Base-by-base conservation (phyloP, 2,329 filamentous ascomycete genomes). In the Arthroderma sp. region DNA sequence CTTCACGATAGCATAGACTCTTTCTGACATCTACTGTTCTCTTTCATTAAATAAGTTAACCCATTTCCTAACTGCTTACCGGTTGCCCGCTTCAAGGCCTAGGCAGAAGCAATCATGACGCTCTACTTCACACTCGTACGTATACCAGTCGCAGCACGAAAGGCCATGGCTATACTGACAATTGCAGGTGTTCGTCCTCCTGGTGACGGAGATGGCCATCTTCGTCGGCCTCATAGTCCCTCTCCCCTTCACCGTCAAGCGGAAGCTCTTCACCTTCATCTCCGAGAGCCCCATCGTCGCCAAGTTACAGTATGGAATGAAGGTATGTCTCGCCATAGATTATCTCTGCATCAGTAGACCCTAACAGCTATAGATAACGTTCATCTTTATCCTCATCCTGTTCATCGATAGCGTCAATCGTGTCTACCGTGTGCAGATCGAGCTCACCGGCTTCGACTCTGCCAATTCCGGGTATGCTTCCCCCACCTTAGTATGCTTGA, bases 341-440 rank as follows among this genome's bases (percentile, higher is more conserved):
- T 37, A 17, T 4, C 5, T 28, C 19, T 43, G n/a, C 11, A 49
- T 41, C 35, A n/a, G n/a, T 43, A 43, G 33, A 53, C 47, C n/a
- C 19, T 44, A 43, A 21, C 61, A 47, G 41, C 41, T 19, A 47
- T 17, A 85, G 82, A 98, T 98, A 58, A 95, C 90, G 1, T 98
- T 98, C 71, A 91, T 98, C 70, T 98, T 98, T 77, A 97, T 98
- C 68, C 79, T 97, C 59, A 95, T 98, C 63, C 85, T 98, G 63
- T 98, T 98, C 76, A 82, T 97, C 67, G 93, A 98, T 77, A 95
- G 90, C 70, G 91, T 97, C 73, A 87, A 86, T 73, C 88, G 93
- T 63, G 93, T 98, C 68, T 98, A 96, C 74, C 88, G 93, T 61
- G 93, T 98, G 57, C 91, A 97, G 76, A 75, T 93, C 62, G 93